phyloP scores from a whole-genome alignment of 1,284 basidiomycete species.

The Leccinum angustisporum region DNA sequence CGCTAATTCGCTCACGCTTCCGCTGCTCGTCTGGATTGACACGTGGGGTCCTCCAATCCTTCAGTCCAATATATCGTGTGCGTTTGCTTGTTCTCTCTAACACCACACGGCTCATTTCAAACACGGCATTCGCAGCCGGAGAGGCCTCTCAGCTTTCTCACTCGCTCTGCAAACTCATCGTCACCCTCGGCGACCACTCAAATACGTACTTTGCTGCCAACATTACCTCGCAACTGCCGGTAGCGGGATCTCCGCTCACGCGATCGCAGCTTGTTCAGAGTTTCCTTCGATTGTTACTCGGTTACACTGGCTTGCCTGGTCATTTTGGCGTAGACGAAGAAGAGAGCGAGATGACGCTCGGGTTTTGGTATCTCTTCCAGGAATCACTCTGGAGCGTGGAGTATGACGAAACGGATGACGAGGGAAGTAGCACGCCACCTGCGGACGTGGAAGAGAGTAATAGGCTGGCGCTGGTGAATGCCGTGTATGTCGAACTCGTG shows the following conservation, averaged over 20 bases:
- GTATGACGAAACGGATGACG: constrained; percentile 49
- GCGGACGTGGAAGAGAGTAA: constrained; percentile 41
- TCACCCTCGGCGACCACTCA: constrained; percentile 82
- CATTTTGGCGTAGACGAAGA: constrained; percentile 81
- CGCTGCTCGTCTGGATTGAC: constrained; percentile 74
- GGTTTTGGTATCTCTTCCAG: constrained; percentile 87
- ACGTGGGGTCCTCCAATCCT: constrained; percentile 51
- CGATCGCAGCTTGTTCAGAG: constrained; percentile 63
- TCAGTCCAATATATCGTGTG: constrained; percentile 44
- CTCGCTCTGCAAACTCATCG: constrained; percentile 76
- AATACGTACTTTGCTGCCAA: constrained; percentile 75
- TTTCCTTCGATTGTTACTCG: constrained; percentile 70
- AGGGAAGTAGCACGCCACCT: constrained; percentile 31
- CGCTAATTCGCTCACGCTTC: constrained; percentile 73
- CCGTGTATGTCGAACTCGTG: constrained; percentile 78
- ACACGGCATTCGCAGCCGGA: constrained; percentile 31
- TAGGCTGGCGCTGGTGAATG: constrained; percentile 62
- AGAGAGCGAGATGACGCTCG: constrained; percentile 81
- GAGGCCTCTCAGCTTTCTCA: constrained; percentile 57
- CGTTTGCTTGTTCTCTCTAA: constrained; percentile 17
- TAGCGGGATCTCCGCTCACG: constrained; percentile 26
- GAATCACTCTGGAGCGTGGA: constrained; percentile 82
- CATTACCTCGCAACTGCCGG: constrained; percentile 47
- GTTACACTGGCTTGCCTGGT: constrained; percentile 74
- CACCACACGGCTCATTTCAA: neutral